A percentile compares a stretch with the other conserved stretches of the same genome.
phyloP scores from a whole-genome alignment of 768 basidiomycete genomes.

The Phlebiopsis flavidoalba region DNA sequence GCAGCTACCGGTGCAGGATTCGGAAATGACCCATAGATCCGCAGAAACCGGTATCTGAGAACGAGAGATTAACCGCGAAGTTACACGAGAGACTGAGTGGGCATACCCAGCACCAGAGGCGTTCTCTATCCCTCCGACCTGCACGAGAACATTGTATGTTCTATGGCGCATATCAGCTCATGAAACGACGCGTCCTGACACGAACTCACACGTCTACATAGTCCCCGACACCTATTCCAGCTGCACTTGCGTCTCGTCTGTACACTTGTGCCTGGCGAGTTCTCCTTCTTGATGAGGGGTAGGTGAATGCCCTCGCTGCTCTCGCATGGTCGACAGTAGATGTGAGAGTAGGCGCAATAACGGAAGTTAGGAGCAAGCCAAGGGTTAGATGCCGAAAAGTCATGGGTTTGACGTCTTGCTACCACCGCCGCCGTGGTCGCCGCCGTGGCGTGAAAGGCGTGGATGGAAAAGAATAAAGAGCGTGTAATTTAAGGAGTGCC shows the following conservation, averaged over 20 bases:
- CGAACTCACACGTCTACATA: constrained; percentile 53
- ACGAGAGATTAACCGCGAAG: neutral
- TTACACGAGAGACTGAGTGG: neutral
- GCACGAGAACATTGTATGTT: constrained; percentile 57
- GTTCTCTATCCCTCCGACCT: constrained; percentile 46
- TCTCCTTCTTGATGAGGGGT: constrained; percentile 6
- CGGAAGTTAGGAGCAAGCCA: neutral
- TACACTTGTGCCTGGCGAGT: neutral
- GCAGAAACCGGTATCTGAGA: constrained; percentile 71
- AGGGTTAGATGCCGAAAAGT: neutral
- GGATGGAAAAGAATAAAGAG: neutral
- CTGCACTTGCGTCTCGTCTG: constrained; percentile 24
- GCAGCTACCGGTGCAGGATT: constrained; percentile 42
- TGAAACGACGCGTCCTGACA: neutral
- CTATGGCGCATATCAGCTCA: constrained; percentile 27
- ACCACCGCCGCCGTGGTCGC: neutral
- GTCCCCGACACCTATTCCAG: constrained; percentile 52
- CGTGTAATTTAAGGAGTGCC: neutral
- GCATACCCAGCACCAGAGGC: constrained; percentile 58
- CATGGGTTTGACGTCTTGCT: neutral
- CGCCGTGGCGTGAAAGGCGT: neutral
- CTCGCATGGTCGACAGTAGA: neutral
- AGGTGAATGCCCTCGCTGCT: neutral
- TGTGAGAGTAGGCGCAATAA: neutral
- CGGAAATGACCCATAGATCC: constrained; percentile 69